Evolutionary conservation across 805 yeast species (phyloP), one percentile per base, ranked within the genome.

Genomic region (Candida tammaniensis): DNA sequence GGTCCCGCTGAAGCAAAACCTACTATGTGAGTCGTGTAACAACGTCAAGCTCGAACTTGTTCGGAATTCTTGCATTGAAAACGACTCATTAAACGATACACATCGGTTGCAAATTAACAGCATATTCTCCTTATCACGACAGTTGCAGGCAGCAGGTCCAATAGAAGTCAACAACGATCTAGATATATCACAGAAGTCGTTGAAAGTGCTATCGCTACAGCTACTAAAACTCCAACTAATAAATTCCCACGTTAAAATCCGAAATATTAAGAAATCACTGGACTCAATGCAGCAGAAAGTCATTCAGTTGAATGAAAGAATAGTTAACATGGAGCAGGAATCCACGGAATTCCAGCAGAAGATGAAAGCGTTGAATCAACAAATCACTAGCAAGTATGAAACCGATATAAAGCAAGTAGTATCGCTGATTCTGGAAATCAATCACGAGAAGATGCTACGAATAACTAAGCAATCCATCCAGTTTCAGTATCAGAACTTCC

Each of bases 121-220:
- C 13, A 46, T 63, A 1, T 63, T 64, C 27, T 38, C 35, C 2
- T 35, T 42, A 5, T 43, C 52, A 8, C n/a, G n/a, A n/a, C n/a
- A n/a, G n/a, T n/a, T n/a, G n/a, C n/a, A n/a, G n/a, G n/a, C n/a
- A n/a, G n/a, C n/a, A n/a, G n/a, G n/a, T n/a, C n/a, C n/a, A n/a
- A n/a, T n/a, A n/a, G n/a, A n/a, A n/a, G n/a, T n/a, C n/a, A n/a
- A 7, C 31, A 29, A 12, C 19, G 4, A n/a, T 19, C 14, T 14
- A 30, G 25, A 21, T 14, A 10, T 29, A 23, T 24, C 38, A 3
- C 12, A 17, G 2, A 24, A 21, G 10, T 44, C 57, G 15, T 47
- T 61, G 3, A 49, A 53, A 13, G 35, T 46, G 11, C 39, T 66
- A 7, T 48, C 63, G 2, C 36, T 57, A 4, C 66, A 61, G 31